Evolutionary conservation across 177 flowering plant species (phyloP).

Genomic region (Vitis hybrid): DNA sequence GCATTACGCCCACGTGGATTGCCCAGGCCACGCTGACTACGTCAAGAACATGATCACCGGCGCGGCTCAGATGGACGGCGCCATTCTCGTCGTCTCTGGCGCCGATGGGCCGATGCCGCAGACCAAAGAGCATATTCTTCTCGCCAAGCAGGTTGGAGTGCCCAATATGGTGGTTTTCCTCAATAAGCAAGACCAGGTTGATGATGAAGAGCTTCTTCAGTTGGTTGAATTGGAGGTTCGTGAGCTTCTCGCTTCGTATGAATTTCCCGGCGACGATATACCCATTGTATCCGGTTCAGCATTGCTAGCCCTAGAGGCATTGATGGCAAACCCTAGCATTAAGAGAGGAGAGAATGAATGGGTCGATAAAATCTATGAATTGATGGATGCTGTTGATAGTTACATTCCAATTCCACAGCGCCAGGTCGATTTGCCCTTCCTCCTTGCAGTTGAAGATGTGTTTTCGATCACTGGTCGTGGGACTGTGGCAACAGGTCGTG

Average conservation of each 20-base stretch:
- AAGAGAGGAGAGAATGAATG: constrained; percentile 62
- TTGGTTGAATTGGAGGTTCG: constrained; percentile 69
- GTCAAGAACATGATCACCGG: constrained; percentile 75
- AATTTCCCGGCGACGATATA: constrained; percentile 70
- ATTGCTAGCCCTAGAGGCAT: constrained; percentile 55
- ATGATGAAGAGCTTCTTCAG: constrained; percentile 63
- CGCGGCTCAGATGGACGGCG: constrained; percentile 25
- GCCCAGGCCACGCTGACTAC: constrained; percentile 74
- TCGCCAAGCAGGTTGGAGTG: constrained; percentile 77
- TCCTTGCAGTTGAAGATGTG: constrained; percentile 68
- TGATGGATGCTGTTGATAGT: constrained; percentile 64
- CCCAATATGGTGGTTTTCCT: constrained; percentile 73
- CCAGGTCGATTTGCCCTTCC: constrained; percentile 63
- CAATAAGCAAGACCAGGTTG: constrained; percentile 72
- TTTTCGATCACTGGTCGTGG: constrained; percentile 77
- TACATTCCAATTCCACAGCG: constrained; percentile 54
- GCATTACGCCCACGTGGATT: constrained; percentile 73
- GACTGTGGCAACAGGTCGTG: constrained; percentile 76
- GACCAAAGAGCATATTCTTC: constrained; percentile 68
- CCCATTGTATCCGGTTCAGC: constrained; percentile 69
- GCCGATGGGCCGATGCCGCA: constrained; percentile 87
- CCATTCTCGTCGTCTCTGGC: constrained; percentile 66
- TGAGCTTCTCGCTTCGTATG: constrained; percentile 51
- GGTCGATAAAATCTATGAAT: constrained; percentile 66
- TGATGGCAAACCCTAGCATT: constrained; percentile 53